phyloP scores from a whole-genome alignment of 768 basidiomycete genomes.

The Phlebiopsis gigantea region DNA sequence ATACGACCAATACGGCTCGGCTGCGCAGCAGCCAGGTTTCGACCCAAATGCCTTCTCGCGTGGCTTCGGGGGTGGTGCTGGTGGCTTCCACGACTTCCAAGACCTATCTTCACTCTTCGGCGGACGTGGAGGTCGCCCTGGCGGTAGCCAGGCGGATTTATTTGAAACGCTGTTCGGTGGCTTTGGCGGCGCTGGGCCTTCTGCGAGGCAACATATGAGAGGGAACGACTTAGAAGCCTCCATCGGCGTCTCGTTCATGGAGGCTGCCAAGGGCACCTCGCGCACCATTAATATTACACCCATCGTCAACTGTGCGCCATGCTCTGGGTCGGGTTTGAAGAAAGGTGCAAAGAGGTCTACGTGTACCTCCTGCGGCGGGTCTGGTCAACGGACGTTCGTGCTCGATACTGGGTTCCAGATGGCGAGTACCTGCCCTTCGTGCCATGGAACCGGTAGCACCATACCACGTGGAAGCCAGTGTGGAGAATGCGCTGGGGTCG shows the following conservation, averaged over 20 bases:
- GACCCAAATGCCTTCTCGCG: conserved; percentile 80
- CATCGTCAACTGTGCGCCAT: conserved; percentile 77
- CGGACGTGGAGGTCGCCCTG: conserved; percentile 29
- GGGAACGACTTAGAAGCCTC: conserved; percentile 82
- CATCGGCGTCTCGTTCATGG: conserved; percentile 79
- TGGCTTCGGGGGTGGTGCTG: conserved; percentile 34
- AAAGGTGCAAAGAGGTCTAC: conserved; percentile 75
- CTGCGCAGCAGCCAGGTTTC: conserved; percentile 92
- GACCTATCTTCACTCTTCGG: conserved; percentile 63
- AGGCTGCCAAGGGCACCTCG: conserved; percentile 87
- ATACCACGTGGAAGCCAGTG: conserved; percentile 80
- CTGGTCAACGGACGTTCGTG: conserved; percentile 84
- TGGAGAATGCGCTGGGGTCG: conserved; percentile 76
- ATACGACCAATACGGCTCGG: conserved; percentile 89
- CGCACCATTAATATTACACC: conserved; percentile 75
- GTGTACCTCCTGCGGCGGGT: conserved; percentile 79
- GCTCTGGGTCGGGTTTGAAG: conserved; percentile 84
- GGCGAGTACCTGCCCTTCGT: conserved; percentile 83
- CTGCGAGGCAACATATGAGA: conserved; percentile 32
- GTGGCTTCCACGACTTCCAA: conserved; percentile 68
- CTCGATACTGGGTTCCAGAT: conserved; percentile 95
- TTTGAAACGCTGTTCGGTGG: conserved; percentile 85
- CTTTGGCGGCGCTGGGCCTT: conserved; percentile 44
- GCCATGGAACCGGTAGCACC: conserved; percentile 74
- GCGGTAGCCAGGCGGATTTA: conserved; percentile 47